These are phyloP conservation scores for Claviceps spartinae DNA, from an alignment of 2,329 filamentous ascomycete genomes.

Conservation along the genomic window DNA sequence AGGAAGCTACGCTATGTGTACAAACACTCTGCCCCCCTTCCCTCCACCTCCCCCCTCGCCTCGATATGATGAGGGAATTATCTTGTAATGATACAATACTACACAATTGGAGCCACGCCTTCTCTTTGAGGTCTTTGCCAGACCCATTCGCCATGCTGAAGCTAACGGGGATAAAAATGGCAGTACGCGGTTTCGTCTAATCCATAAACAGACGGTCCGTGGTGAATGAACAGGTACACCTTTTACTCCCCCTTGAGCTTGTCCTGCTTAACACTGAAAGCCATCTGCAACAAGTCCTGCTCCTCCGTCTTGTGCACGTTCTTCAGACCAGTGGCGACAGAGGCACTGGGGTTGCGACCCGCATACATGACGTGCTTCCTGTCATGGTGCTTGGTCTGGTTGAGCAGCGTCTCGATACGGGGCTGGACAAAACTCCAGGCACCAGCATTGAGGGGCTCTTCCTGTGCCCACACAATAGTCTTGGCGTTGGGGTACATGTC, in stretches of 20 bases:
- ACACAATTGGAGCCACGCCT: slow-evolving; percentile 4
- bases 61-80: neutral
- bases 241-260: slow-evolving; percentile 54
- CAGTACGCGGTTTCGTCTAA: neutral
- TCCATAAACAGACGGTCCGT: neutral
- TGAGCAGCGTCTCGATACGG: slow-evolving; percentile 89
- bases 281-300: slow-evolving; percentile 60
- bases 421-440: slow-evolving; percentile 97
- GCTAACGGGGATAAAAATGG: neutral
- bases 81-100: slow-evolving; percentile 8
- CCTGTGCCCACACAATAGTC: slow-evolving; percentile 93
- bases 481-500: slow-evolving; percentile 95
- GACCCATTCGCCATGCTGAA: neutral
- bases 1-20: slow-evolving; percentile 5
- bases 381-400: slow-evolving; percentile 84
- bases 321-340: slow-evolving; percentile 89
- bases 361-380: slow-evolving; percentile 96
- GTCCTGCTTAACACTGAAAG: slow-evolving; percentile 51
- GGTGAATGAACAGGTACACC: neutral
- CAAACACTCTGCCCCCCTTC: neutral
- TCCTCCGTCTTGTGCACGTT: slow-evolving; percentile 82
- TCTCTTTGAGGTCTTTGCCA: neutral
- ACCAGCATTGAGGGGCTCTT: slow-evolving; percentile 94
- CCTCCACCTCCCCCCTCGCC: neutral
- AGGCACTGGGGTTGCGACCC: slow-evolving; percentile 83